These are phyloP conservation scores for Huntiella decipiens DNA, from an alignment of 2,329 filamentous ascomycete genomes.

Conservation along the genomic window DNA sequence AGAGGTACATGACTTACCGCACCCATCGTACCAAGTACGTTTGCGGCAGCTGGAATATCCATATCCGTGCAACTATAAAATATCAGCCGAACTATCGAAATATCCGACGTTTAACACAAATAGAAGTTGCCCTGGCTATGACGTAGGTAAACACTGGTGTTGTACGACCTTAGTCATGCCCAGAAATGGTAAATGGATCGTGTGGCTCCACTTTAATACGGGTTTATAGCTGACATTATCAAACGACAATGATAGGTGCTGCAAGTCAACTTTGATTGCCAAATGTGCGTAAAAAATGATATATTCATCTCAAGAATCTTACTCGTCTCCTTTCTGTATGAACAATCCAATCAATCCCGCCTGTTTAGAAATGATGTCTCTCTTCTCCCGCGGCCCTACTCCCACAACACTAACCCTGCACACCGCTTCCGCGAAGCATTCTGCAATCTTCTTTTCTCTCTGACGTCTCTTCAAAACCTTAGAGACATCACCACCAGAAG, in stretches of 20 bases:
- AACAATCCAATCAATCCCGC: slow-evolving; percentile 53
- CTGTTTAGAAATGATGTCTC: slow-evolving; percentile 42
- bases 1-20: slow-evolving; percentile 23
- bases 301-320: not conserved
- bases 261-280: too few relatives aligned
- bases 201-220: too few relatives aligned
- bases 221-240: too few relatives aligned
- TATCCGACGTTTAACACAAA: not conserved
- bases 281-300: too few relatives aligned
- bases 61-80: slow-evolving; percentile 18
- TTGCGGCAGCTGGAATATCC: slow-evolving; percentile 35
- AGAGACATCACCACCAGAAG: slow-evolving; percentile 9
- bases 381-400: slow-evolving; percentile 33
- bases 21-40: slow-evolving; percentile 39
- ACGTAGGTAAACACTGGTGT: not conserved
- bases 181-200: too few relatives aligned
- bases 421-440: slow-evolving; percentile 43
- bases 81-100: not conserved
- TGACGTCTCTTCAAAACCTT: slow-evolving; percentile 30
- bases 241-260: too few relatives aligned
- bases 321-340: slow-evolving; percentile 15
- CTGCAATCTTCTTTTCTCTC: slow-evolving; percentile 42
- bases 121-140: not conserved
- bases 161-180: too few relatives aligned
- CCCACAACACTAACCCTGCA: slow-evolving; percentile 29